phyloP scores from a whole-genome alignment of 2,329 filamentous ascomycete species.

The Myriosclerotinia curreyana region DNA sequence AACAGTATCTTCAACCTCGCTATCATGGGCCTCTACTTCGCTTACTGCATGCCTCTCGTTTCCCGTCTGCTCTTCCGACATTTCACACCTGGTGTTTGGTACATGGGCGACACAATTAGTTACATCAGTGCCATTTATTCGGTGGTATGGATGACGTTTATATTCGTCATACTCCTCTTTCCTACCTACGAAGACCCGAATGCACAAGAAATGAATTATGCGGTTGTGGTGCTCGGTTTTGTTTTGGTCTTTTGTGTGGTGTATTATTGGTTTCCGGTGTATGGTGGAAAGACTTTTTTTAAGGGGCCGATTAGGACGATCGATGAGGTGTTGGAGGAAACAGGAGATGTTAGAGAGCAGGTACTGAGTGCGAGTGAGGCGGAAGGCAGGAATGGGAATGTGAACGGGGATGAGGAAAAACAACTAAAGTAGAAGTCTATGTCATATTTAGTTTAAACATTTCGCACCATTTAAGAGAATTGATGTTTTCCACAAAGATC shows the following conservation, averaged over 20 bases:
- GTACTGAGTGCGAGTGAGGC: too few species aligned
- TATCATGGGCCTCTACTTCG: constrained; percentile 40
- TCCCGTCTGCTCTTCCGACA: constrained; percentile 34
- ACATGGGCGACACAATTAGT: constrained; percentile 36
- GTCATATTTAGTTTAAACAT: too few species aligned
- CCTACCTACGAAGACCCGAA: constrained; percentile 32
- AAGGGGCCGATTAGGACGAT: constrained; percentile 36
- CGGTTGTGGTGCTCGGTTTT: constrained; percentile 36
- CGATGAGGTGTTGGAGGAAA: constrained; percentile 26
- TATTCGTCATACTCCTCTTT: constrained; percentile 38
- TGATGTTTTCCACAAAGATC: too few species aligned
- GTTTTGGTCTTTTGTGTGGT: constrained; percentile 37
- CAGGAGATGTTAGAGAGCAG: too few species aligned
- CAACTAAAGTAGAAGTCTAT: background rate
- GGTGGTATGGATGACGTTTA: constrained; percentile 38
- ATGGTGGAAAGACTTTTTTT: constrained; percentile 39
- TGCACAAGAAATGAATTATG: constrained; percentile 38
- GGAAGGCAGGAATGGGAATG: too few species aligned
- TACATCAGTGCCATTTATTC: constrained; percentile 34
- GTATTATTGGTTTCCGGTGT: constrained; percentile 37
- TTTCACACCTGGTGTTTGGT: constrained; percentile 38
- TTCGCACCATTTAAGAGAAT: too few species aligned
- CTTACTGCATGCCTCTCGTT: constrained; percentile 39
- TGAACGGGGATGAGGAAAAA: background rate
- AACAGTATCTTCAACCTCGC: constrained; percentile 40